Evolutionary conservation across 257 asterid genomes (phyloP).

Genomic region (Nemophila menziesii): DNA sequence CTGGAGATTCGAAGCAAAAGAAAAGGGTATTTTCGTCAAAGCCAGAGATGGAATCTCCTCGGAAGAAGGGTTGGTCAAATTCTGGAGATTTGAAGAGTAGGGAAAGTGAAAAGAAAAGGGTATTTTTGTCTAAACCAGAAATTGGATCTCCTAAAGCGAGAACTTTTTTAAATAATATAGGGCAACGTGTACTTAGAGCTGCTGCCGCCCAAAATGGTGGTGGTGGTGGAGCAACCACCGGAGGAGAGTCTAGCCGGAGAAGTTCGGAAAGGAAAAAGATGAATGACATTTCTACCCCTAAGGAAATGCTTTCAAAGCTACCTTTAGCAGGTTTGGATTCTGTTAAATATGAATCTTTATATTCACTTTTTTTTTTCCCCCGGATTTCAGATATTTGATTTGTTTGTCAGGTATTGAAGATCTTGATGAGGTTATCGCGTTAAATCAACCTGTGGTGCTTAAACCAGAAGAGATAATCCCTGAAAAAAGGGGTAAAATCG

Average conservation of each 20-base stretch:
- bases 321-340: slow-evolving; percentile 40
- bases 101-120: slow-evolving; percentile 11
- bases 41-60: slow-evolving; percentile 1
- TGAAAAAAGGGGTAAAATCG: no score
- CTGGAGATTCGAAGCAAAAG: slow-evolving; percentile 7
- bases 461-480: no score
- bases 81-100: slow-evolving; percentile 6
- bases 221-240: slow-evolving; percentile 4
- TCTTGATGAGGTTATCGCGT: background rate
- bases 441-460: no score
- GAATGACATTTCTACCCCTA: slow-evolving; percentile 24
- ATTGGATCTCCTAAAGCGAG: slow-evolving; percentile 5
- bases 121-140: background rate
- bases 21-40: slow-evolving; percentile 3
- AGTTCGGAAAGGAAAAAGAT: slow-evolving; percentile 12
- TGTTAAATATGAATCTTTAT: slow-evolving; percentile 19
- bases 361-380: slow-evolving; percentile 28
- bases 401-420: slow-evolving; percentile 19
- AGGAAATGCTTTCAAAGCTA: slow-evolving; percentile 43
- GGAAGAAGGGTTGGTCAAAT: slow-evolving; percentile 12
- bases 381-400: slow-evolving; percentile 32
- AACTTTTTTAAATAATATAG: slow-evolving; percentile 3
- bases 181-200: slow-evolving; percentile 4
- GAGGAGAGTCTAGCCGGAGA: slow-evolving; percentile 4
- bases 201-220: slow-evolving; percentile 7